Evolutionary conservation across 805 yeast species (phyloP).

Genomic region (Monosporozyma yasuniensis): DNA sequence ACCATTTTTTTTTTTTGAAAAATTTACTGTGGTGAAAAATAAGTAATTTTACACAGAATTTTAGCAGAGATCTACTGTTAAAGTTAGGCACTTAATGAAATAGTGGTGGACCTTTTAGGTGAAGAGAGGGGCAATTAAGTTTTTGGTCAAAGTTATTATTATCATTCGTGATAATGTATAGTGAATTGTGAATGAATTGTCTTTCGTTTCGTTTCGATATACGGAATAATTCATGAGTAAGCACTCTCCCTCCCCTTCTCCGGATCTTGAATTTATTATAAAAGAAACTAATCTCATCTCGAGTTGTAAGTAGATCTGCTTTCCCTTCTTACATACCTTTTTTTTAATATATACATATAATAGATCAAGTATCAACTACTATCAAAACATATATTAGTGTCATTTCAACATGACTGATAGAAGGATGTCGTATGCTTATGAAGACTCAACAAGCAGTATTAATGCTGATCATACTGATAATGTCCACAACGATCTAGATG

Average conservation of each 20-base stretch:
- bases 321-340: neutral
- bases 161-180: neutral
- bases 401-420: slow-evolving; percentile 4
- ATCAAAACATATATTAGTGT: neutral
- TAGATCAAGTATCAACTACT: neutral
- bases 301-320: too few relatives aligned
- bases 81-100: neutral
- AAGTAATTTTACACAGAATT: neutral
- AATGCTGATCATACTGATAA: neutral
- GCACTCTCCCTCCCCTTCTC: neutral
- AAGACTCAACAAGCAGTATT: neutral
- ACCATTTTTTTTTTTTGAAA: too few relatives aligned
- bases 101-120: neutral
- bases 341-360: neutral
- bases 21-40: neutral
- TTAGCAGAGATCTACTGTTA: neutral
- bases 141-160: too few relatives aligned
- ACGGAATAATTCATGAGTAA: neutral
- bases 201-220: neutral
- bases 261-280: neutral
- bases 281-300: neutral
- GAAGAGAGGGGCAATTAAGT: neutral
- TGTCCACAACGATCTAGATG: slow-evolving; percentile 13
- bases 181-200: neutral
- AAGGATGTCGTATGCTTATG: slow-evolving; percentile 1